Conservation (phyloP, 2,329 filamentous ascomycete species). For the Neonectria ditissima region DNA sequence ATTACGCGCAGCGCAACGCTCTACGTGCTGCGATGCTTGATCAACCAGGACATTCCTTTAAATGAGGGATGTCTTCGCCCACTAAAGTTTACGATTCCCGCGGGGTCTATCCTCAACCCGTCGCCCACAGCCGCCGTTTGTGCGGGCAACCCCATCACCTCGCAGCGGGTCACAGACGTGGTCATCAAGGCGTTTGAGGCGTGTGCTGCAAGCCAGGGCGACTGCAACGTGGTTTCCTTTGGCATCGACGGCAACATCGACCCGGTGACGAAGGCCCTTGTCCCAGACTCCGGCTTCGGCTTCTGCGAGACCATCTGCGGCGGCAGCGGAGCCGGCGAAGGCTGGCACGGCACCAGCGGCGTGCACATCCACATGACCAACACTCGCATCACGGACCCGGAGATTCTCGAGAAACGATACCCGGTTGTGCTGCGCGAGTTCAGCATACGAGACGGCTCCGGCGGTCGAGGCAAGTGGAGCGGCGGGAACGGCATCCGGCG, state of each 20-base stretch:
- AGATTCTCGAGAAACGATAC: conserved; percentile 82
- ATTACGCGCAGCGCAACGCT: conserved; percentile 72
- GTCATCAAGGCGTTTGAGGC: conserved; percentile 77
- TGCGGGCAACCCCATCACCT: conserved; percentile 77
- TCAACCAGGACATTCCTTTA: conserved; percentile 83
- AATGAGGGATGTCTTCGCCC: conserved; percentile 88
- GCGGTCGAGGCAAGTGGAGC: conserved; percentile 69
- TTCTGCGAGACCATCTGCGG: conserved; percentile 91
- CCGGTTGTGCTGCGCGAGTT: conserved; percentile 76
- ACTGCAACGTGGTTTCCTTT: conserved; percentile 86
- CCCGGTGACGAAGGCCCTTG: conserved; percentile 8
- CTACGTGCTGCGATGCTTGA: conserved; percentile 84
- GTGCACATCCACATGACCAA: conserved; percentile 90
- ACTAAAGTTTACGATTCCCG: conserved; percentile 79
- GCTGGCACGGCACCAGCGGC: conserved; percentile 78
- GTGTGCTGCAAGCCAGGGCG: conserved; percentile 81
- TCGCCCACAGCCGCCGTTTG: conserved; percentile 80
- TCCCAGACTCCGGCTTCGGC: conserved; percentile 74
- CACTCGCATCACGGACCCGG: conserved; percentile 83
- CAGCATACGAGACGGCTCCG: conserved; percentile 68
- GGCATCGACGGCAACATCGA: conserved; percentile 75
- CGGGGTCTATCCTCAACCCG: conserved; percentile 71
- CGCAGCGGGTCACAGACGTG: conserved; percentile 55
- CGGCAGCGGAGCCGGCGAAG: conserved; percentile 77
- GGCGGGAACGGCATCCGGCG: conserved; percentile 81